Evolutionary conservation across 257 asterid species (phyloP).

Genomic region (Rhazya stricta): DNA sequence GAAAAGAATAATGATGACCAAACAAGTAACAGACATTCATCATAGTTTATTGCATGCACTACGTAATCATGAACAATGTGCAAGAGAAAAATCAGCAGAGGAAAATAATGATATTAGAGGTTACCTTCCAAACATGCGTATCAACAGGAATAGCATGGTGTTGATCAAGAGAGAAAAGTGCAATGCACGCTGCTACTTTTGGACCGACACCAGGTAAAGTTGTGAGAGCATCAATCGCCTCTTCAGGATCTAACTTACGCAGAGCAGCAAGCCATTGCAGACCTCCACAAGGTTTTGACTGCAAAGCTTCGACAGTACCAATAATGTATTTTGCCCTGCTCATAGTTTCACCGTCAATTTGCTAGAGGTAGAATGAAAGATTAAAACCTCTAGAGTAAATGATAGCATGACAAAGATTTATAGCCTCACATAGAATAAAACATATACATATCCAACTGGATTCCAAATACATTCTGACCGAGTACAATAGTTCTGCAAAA

Average conservation of each 20-base stretch:
- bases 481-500: not conserved
- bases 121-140: conserved; percentile 97
- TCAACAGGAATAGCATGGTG: conserved; percentile 97
- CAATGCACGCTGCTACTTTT: conserved; percentile 95
- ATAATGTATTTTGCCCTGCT: conserved; percentile 87
- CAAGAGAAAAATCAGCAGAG: not conserved
- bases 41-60: not conserved
- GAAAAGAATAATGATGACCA: not conserved
- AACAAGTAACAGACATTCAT: not conserved
- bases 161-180: conserved; percentile 90
- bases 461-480: no score
- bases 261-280: conserved; percentile 80
- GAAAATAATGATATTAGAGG: not conserved
- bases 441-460: not conserved
- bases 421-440: not conserved
- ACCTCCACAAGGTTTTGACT: conserved; percentile 81
- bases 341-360: conserved; percentile 4
- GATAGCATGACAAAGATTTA: not conserved
- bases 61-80: not conserved
- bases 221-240: conserved; percentile 53
- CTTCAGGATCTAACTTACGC: conserved; percentile 66
- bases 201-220: conserved; percentile 96
- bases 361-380: not conserved
- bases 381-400: not conserved
- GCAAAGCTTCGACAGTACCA: conserved; percentile 76